Evolutionary conservation across 176 grass and related monocot genomes (phyloP).

Genomic region (Zizania latifolia): DNA sequence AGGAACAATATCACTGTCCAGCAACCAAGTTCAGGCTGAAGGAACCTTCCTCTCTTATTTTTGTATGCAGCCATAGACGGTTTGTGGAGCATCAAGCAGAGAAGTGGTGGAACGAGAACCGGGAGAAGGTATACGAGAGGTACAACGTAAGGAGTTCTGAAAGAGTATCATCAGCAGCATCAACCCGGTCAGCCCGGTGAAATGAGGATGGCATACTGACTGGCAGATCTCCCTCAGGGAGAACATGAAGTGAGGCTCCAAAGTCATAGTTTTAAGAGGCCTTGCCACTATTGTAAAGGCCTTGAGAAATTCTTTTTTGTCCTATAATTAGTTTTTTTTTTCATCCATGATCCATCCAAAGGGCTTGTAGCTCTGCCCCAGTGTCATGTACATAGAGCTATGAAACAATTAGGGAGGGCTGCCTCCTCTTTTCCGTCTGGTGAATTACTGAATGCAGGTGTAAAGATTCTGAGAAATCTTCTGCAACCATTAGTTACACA

Average conservation of each 20-base stretch:
- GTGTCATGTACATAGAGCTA: no score
- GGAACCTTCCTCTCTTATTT: constrained; percentile 9
- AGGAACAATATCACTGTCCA: constrained; percentile 33
- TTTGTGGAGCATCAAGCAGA: constrained; percentile 96
- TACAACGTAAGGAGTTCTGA: constrained; percentile 82
- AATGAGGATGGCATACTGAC: neutral
- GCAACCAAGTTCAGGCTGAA: constrained; percentile 63
- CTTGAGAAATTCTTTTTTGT: constrained; percentile 6
- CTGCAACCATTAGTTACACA: neutral
- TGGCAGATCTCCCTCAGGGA: neutral
- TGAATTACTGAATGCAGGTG: neutral
- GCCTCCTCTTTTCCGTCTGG: neutral
- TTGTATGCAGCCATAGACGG: constrained; percentile 50
- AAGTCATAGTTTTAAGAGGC: neutral
- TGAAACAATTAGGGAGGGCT: neutral
- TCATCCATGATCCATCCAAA: neutral
- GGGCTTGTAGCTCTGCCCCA: neutral
- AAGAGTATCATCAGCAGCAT: constrained; percentile 66
- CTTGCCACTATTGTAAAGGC: neutral
- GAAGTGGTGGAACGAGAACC: constrained; percentile 95
- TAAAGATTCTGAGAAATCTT: constrained; percentile 10
- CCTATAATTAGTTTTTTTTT: constrained; percentile 5
- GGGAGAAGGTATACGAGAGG: constrained; percentile 78
- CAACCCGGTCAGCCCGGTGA: constrained; percentile 56
- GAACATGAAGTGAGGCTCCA: neutral